Base-by-base conservation (phyloP, 805 yeast species). In the Spathaspora sp. region DNA sequence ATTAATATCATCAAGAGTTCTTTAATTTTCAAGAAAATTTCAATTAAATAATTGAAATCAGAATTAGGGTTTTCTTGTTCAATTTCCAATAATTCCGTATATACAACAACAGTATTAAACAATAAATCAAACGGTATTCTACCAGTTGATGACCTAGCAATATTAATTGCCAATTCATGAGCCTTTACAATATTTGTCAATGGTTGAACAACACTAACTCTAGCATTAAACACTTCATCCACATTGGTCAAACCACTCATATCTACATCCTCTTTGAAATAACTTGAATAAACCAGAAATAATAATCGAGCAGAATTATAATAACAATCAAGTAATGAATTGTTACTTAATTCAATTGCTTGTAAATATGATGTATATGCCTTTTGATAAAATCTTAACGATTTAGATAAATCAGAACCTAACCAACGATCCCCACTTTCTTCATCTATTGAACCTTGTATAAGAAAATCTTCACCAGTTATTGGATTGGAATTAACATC, bases 401-500 rank as follows among this genome's bases (percentile, higher is more conserved):
- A 79, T 56, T 87, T 86, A 10, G 86, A 68, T 5, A 85, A 62
- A 57, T 86, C 92, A 0, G 89, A 81, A 1, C 81, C 72, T 5
- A 81, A 62, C 90, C 91, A 87, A 46, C 92, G 64, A 60, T 86
- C 92, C 0, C 89, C 93, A n/a, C 81, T 77, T 52, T 86, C 92
- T 60, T 86, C 93, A 50, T 81, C 83, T 10, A 70, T 70, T 0
- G 83, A 73, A 1, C 83, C 93, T 48, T 68, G 68, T 31, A 79
- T 82, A n/a, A 84, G 70, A 49, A 60, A 76, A 3, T 83, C 89
- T 31, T 79, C 81, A 0, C 78, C 73, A 0, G 82, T 75, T 5
- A 67, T 63, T 5, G 78, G 77, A 10, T 20, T 47, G 20, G 18
- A 26, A 18, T 12, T 14, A n/a, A 18, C 23, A 6, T 35, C 40